Conservation (phyloP, 352 stramenopile species). For the Phytopythium boreale region DNA sequence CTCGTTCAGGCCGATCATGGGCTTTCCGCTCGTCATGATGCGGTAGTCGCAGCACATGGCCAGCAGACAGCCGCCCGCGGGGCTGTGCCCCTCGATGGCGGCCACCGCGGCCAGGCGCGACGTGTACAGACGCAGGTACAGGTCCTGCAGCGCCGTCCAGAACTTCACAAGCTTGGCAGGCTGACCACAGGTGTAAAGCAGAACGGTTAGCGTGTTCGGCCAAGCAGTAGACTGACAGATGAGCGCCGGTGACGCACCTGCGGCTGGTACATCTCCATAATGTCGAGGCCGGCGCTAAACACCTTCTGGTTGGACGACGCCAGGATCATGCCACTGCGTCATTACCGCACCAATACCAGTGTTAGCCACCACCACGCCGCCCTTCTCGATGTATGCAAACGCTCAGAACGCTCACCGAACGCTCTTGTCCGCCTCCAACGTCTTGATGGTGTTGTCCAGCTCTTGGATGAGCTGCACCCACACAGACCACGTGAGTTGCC, state of each 20-base stretch:
- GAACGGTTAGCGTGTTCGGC: neutral
- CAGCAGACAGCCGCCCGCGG: slow-evolving; percentile 92
- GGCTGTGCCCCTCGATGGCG: slow-evolving; percentile 91
- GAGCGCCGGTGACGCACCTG: slow-evolving; percentile 25
- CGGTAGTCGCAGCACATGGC: slow-evolving; percentile 94
- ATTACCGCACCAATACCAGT: neutral
- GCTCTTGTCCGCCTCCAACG: slow-evolving; percentile 71
- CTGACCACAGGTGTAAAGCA: slow-evolving; percentile 11
- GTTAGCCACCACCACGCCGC: neutral
- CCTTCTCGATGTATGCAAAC: neutral
- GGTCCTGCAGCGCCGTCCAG: slow-evolving; percentile 90
- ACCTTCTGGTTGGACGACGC: slow-evolving; percentile 76
- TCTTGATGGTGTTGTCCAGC: slow-evolving; percentile 64
- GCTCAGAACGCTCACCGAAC: slow-evolving; percentile 38
- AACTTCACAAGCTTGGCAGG: slow-evolving; percentile 74
- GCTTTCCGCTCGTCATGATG: slow-evolving; percentile 87
- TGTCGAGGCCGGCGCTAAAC: slow-evolving; percentile 92
- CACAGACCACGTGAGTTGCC: neutral
- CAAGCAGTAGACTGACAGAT: too few species aligned
- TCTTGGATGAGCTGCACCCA: slow-evolving; percentile 56
- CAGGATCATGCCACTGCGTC: slow-evolving; percentile 63
- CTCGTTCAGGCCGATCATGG: slow-evolving; percentile 94
- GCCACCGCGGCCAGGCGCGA: slow-evolving; percentile 84
- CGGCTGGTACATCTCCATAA: slow-evolving; percentile 91
- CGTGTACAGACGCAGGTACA: slow-evolving; percentile 93